phyloP scores from a whole-genome alignment of 1,139 yeast genomes.

The Suhomyces bolitotheri region DNA sequence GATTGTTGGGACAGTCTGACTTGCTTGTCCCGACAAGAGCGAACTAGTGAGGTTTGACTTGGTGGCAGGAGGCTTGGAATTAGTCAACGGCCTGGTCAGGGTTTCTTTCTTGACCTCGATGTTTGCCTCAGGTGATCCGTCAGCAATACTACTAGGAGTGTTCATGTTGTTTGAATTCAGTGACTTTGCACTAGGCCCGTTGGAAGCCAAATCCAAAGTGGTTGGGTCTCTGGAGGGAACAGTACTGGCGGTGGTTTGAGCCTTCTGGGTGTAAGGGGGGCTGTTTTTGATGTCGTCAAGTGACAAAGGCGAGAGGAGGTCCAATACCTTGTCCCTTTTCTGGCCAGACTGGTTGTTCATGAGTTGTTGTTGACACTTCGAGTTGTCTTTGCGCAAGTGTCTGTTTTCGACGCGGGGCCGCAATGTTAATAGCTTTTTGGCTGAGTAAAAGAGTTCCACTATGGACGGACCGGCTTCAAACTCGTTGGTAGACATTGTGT shows the following conservation, averaged over 20 bases:
- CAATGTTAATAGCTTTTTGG: conserved; percentile 40
- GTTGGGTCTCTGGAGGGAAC: conserved; percentile 2
- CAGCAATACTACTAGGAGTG: conserved; percentile 32
- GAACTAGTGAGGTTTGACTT: conserved; percentile 40
- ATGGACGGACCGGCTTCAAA: conserved; percentile 39
- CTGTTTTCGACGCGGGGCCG: conserved; percentile 47
- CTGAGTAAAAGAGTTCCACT: conserved; percentile 45
- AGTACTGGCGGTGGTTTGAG: conserved; percentile 5
- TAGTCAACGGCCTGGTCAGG: no score
- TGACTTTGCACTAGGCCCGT: not conserved
- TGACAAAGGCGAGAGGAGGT: conserved; percentile 44
- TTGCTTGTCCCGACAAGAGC: conserved; percentile 13
- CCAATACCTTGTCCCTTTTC: conserved; percentile 26
- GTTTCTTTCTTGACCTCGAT: conserved; percentile 3
- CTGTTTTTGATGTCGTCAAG: conserved; percentile 36
- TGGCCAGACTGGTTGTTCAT: conserved; percentile 12
- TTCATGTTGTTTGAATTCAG: conserved; percentile 4
- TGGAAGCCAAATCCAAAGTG: not conserved
- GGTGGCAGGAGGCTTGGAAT: conserved; percentile 11
- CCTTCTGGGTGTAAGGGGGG: conserved; percentile 14
- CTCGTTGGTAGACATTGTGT: conserved; percentile 13
- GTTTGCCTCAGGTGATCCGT: conserved; percentile 25
- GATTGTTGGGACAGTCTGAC: conserved; percentile 1
- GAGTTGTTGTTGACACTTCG: conserved; percentile 20
- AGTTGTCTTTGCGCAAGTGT: conserved; percentile 38